Evolutionary conservation across 2,329 filamentous ascomycete species (phyloP).

Genomic region (Claviceps arundinis): DNA sequence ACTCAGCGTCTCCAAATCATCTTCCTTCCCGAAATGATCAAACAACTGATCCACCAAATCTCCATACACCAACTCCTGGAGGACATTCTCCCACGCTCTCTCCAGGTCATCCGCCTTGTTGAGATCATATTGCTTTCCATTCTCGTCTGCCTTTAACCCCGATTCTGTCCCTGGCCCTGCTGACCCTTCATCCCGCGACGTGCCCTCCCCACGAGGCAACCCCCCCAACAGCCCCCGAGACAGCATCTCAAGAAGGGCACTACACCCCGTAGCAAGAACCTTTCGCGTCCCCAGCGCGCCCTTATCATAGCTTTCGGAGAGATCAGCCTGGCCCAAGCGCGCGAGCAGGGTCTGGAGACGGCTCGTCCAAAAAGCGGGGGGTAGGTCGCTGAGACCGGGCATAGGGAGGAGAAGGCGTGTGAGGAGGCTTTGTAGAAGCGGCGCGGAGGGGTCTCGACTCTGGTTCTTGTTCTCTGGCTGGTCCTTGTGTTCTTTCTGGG

Average conservation of each 20-base stretch:
- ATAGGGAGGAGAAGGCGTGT: slow-evolving; percentile 50
- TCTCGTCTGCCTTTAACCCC: not conserved
- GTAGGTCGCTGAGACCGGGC: slow-evolving; percentile 52
- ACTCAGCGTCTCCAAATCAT: slow-evolving; percentile 51
- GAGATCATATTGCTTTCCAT: slow-evolving; percentile 38
- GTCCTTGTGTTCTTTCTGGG: too few species aligned
- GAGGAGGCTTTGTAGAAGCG: slow-evolving; percentile 56
- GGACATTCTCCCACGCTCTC: slow-evolving; percentile 52
- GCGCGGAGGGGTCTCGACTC: slow-evolving; percentile 27
- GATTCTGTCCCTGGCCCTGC: slow-evolving; percentile 7
- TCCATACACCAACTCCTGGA: slow-evolving; percentile 56
- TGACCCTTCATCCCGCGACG: not conserved
- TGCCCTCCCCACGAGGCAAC: not conserved
- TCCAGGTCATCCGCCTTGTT: slow-evolving; percentile 45
- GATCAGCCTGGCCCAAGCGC: slow-evolving; percentile 50
- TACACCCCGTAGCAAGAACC: slow-evolving; percentile 58
- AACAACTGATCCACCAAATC: slow-evolving; percentile 53
- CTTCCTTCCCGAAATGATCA: slow-evolving; percentile 43
- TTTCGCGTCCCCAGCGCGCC: slow-evolving; percentile 61
- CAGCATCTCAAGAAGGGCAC: slow-evolving; percentile 55
- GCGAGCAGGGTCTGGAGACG: slow-evolving; percentile 45
- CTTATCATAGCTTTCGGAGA: slow-evolving; percentile 76
- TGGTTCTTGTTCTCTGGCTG: not conserved
- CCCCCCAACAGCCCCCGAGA: slow-evolving; percentile 54
- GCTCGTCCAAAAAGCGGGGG: slow-evolving; percentile 51